Evolutionary conservation across 2,329 filamentous ascomycete species (phyloP).

Genomic region (Colletotrichum sp.): DNA sequence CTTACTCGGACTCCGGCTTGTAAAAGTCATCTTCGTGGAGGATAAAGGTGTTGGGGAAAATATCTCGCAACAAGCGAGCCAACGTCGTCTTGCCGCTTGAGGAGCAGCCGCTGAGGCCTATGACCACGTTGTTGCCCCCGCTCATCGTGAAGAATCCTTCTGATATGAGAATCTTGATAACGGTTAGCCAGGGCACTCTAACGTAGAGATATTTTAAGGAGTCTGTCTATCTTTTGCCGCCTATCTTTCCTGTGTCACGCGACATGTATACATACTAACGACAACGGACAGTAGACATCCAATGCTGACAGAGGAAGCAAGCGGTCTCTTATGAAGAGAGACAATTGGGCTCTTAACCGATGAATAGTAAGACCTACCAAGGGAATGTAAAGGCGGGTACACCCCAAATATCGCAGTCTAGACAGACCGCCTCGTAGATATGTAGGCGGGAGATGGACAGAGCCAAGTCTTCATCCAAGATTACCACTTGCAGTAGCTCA

Average conservation of each 20-base stretch:
- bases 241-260: not conserved
- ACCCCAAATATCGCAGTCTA: not conserved
- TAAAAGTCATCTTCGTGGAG: constrained; percentile 98
- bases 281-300: not conserved
- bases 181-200: not conserved
- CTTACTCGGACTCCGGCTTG: constrained; percentile 74
- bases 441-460: constrained; percentile 12
- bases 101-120: constrained; percentile 88
- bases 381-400: not conserved
- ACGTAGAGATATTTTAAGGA: not conserved
- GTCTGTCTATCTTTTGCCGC: not conserved
- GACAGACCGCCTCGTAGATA: not conserved
- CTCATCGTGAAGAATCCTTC: constrained; percentile 30
- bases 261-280: not conserved
- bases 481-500: not conserved
- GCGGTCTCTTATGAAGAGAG: not conserved
- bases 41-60: constrained; percentile 81
- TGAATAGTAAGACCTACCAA: not conserved
- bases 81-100: constrained; percentile 96
- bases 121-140: constrained; percentile 61
- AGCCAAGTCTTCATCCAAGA: constrained; percentile 11
- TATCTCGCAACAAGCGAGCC: constrained; percentile 80
- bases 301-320: not conserved
- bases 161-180: not conserved
- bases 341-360: not conserved